A percentile compares a stretch with the other conserved stretches of the same genome.
These are phyloP conservation scores for Hypoxylon crocopeplum DNA, from an alignment of 495 filamentous ascomycete species.

Conservation along the genomic window DNA sequence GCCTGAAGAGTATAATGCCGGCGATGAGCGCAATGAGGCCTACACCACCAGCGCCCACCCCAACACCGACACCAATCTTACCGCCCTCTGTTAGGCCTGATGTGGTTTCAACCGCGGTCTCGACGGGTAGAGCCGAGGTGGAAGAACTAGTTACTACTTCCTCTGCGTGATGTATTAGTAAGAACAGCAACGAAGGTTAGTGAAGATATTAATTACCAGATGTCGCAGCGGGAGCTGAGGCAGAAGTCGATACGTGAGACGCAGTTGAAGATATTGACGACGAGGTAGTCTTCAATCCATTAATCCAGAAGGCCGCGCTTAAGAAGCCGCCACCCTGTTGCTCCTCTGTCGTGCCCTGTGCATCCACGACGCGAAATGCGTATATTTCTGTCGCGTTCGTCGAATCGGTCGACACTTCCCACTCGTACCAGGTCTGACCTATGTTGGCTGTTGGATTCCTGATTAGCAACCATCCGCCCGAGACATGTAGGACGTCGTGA, in stretches of 20 bases:
- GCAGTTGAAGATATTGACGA: not conserved
- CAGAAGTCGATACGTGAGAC: constrained; percentile 13
- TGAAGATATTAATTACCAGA: constrained; percentile 1
- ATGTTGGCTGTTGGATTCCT: constrained; percentile 19
- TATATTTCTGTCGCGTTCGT: constrained; percentile 36
- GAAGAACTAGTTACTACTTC: not conserved
- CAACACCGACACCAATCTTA: constrained; percentile 28
- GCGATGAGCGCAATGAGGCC: constrained; percentile 19
- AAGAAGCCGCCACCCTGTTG: constrained; percentile 29
- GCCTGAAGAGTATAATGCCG: constrained; percentile 23
- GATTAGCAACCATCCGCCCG: not conserved
- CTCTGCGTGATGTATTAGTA: constrained; percentile 1
- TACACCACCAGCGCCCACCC: constrained; percentile 19
- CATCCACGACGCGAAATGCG: constrained; percentile 31
- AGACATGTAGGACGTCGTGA: not conserved
- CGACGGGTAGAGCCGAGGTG: not conserved
- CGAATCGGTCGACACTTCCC: constrained; percentile 29
- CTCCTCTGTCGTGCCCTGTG: constrained; percentile 20
- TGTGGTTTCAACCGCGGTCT: not conserved
- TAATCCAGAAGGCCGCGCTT: constrained; percentile 33
- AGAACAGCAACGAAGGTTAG: constrained; percentile 3
- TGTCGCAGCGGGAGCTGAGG: constrained; percentile 12
- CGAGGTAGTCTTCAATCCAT: constrained; percentile 10
- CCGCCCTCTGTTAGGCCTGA: constrained; percentile 15
- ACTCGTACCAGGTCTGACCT: constrained; percentile 31